Percentiles rank a stretch among this genome's conserved stretches.
These are phyloP conservation scores for Suillus variegatus DNA, from an alignment of 768 basidiomycete species.

Conservation along the genomic window DNA sequence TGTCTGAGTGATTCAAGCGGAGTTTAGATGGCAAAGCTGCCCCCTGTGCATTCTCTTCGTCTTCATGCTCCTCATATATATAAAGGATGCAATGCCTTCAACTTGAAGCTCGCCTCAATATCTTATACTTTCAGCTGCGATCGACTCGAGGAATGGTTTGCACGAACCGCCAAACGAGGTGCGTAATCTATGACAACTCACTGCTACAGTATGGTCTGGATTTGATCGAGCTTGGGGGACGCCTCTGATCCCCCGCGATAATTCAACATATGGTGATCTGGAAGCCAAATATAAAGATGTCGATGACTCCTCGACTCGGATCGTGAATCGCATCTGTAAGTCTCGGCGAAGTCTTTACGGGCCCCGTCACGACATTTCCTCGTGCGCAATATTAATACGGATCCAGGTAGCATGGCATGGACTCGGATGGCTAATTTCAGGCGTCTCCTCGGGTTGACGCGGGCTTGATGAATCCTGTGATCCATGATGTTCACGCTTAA, in stretches of 20 bases:
- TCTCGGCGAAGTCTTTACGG: neutral
- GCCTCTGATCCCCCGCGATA: neutral
- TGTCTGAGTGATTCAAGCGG: too few species aligned
- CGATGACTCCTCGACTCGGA: neutral
- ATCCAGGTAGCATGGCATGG: neutral
- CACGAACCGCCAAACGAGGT: too few species aligned
- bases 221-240: neutral
- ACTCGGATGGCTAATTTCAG: neutral
- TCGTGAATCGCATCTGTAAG: neutral
- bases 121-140: too few species aligned
- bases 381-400: neutral
- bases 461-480: neutral
- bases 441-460: neutral
- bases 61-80: neutral
- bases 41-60: neutral
- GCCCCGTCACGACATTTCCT: neutral
- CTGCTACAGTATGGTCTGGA: neutral
- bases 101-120: too few species aligned
- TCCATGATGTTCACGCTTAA: neutral
- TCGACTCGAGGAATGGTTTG: too few species aligned
- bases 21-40: too few species aligned
- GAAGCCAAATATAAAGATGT: neutral
- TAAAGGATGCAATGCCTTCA: neutral
- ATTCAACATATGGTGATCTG: neutral
- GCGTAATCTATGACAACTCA: neutral